Percentiles rank a stretch among this genome's conserved stretches.
phyloP scores from a whole-genome alignment of 108 stramenopile genomes.

The Conticribra guillardii region DNA sequence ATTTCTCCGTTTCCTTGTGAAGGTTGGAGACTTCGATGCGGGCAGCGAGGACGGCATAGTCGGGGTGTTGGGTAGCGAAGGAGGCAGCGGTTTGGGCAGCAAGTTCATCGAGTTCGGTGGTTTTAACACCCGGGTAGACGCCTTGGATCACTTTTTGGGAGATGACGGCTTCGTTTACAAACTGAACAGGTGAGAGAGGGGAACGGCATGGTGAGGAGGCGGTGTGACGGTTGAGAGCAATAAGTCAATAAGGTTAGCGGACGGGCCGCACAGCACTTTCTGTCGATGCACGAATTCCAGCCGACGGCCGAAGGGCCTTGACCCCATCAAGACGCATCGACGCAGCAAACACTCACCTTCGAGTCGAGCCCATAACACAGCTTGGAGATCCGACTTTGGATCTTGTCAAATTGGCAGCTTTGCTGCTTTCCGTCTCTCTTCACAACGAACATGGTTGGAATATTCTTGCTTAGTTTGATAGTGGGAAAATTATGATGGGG shows the following conservation, averaged over 20 bases:
- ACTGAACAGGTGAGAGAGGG: slow-evolving; percentile 47
- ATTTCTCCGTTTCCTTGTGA: slow-evolving; percentile 94
- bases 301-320: too few relatives aligned
- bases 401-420: slow-evolving; percentile 98
- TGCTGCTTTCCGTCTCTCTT: slow-evolving; percentile 95
- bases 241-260: too few relatives aligned
- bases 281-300: too few relatives aligned
- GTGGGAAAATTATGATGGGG: too few relatives aligned
- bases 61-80: slow-evolving; percentile 97
- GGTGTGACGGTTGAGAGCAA: too few relatives aligned
- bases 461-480: too few relatives aligned
- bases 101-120: slow-evolving; percentile 97
- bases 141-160: slow-evolving; percentile 99
- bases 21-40: slow-evolving; percentile 97
- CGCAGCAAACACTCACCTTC: slow-evolving; percentile 65
- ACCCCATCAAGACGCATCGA: slow-evolving; percentile 6
- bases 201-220: neutral
- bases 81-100: slow-evolving; percentile 99
- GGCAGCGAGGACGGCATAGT: slow-evolving; percentile 97
- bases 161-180: slow-evolving; percentile 90
- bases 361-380: slow-evolving; percentile 96
- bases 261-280: too few relatives aligned
- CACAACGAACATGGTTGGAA: slow-evolving; percentile 86
- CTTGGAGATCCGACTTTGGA: slow-evolving; percentile 95
- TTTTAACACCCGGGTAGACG: slow-evolving; percentile 98